These are phyloP conservation scores for Rhytidhysteron rufulum DNA, from an alignment of 2,329 filamentous ascomycete genomes.

Conservation along the genomic window DNA sequence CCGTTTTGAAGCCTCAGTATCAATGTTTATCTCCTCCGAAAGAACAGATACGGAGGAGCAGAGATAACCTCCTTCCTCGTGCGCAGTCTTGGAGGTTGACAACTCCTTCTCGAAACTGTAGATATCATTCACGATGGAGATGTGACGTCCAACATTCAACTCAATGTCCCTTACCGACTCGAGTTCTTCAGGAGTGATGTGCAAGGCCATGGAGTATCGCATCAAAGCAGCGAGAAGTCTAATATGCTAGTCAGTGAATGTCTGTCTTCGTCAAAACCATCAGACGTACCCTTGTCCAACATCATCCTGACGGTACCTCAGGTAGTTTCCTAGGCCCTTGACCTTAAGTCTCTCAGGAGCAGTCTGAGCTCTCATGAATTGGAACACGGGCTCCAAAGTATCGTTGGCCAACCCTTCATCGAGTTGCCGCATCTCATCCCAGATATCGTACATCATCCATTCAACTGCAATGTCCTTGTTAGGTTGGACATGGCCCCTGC, in stretches of 20 bases:
- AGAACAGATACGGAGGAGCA: constrained; percentile 31
- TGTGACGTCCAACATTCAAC: constrained; percentile 34
- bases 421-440: constrained; percentile 36
- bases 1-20: constrained; percentile 18
- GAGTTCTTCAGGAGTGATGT: constrained; percentile 25
- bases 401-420: constrained; percentile 36
- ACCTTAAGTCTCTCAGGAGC: constrained; percentile 18
- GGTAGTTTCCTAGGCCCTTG: constrained; percentile 29
- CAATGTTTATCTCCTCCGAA: constrained; percentile 19
- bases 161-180: constrained; percentile 22
- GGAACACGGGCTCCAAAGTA: constrained; percentile 36
- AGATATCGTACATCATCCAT: constrained; percentile 38
- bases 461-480: constrained; percentile 33
- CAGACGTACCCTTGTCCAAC: constrained; percentile 38
- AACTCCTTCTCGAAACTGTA: constrained; percentile 41
- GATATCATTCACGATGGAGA: constrained; percentile 43
- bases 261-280: not conserved
- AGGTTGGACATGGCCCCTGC: constrained; percentile 25
- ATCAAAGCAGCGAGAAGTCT: constrained; percentile 41
- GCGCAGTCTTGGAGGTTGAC: constrained; percentile 7
- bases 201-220: constrained; percentile 35
- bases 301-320: constrained; percentile 38
- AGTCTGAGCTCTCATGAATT: constrained; percentile 42
- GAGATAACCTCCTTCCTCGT: constrained; percentile 24
- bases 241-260: not conserved